A percentile compares a stretch with the other conserved stretches of the same genome.
phyloP scores from a whole-genome alignment of 176 grass and related monocot species.

The Zizania latifolia region DNA sequence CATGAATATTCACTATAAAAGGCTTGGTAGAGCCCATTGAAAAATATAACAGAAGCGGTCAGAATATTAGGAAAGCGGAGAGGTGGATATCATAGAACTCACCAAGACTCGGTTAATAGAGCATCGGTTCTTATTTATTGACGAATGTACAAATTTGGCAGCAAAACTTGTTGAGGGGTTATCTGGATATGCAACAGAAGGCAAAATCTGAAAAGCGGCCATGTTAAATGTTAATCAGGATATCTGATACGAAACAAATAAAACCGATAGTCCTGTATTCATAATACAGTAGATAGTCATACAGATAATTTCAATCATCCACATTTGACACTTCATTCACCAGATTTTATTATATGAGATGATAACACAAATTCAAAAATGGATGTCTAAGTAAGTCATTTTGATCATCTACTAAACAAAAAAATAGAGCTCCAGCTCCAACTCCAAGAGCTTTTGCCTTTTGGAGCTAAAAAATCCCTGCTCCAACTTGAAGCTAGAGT shows the following conservation, averaged over 20 bases:
- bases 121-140: constrained; percentile 97
- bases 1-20: not conserved
- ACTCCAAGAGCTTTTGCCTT: no score
- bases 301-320: not conserved
- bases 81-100: constrained; percentile 40
- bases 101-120: constrained; percentile 96
- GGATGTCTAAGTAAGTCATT: no score
- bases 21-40: not conserved
- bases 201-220: constrained; percentile 76
- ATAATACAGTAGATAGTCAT: not conserved
- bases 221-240: constrained; percentile 20
- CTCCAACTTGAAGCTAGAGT: no score
- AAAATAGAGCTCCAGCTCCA: no score
- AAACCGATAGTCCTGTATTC: not conserved
- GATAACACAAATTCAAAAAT: no score
- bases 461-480: no score
- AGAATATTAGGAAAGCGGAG: not conserved
- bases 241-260: not conserved
- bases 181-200: constrained; percentile 78
- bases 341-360: not conserved
- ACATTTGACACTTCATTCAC: not conserved
- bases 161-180: constrained; percentile 95
- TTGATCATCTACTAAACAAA: no score
- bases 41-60: constrained; percentile 3
- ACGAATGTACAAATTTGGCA: constrained; percentile 97